Percentiles rank a stretch among this genome's conserved stretches.
These are phyloP conservation scores for Phialemoniopsis sp. DNA, from an alignment of 2,329 filamentous ascomycete genomes.

Conservation along the genomic window DNA sequence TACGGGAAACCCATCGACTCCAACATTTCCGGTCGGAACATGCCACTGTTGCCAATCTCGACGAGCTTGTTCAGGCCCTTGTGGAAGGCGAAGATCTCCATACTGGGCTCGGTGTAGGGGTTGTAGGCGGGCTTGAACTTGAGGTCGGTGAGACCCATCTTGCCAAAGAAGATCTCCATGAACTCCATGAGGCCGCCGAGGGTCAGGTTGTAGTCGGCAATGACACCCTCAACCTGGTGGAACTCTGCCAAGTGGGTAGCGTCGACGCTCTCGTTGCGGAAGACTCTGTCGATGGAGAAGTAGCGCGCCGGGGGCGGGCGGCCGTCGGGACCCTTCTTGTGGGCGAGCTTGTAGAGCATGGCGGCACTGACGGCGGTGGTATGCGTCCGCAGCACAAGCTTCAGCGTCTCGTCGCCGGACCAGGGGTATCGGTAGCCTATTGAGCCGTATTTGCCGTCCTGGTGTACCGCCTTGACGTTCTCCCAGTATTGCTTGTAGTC, in stretches of 20 bases:
- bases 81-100: conserved; percentile 98
- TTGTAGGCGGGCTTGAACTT: conserved; percentile 98
- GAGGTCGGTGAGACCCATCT: conserved; percentile 83
- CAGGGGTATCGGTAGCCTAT: conserved; percentile 96
- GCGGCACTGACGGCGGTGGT: conserved; percentile 90
- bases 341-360: conserved; percentile 80
- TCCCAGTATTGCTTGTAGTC: conserved; percentile 87
- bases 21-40: conserved; percentile 96
- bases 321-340: conserved; percentile 67
- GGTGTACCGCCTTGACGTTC: conserved; percentile 81
- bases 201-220: conserved; percentile 91
- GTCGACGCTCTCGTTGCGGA: conserved; percentile 96
- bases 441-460: conserved; percentile 88
- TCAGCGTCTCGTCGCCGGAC: conserved; percentile 79
- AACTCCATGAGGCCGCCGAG: conserved; percentile 83
- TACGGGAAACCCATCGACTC: conserved; percentile 83
- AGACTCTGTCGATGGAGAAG: conserved; percentile 98
- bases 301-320: conserved; percentile 72
- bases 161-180: conserved; percentile 64
- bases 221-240: conserved; percentile 97
- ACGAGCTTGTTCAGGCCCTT: conserved; percentile 85
- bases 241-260: conserved; percentile 97
- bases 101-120: conserved; percentile 89
- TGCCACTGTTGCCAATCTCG: conserved; percentile 96
- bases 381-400: conserved; percentile 89